Base-by-base conservation (phyloP, 2,329 filamentous ascomycete species). In the Magnaporthiopsis incrustans region DNA sequence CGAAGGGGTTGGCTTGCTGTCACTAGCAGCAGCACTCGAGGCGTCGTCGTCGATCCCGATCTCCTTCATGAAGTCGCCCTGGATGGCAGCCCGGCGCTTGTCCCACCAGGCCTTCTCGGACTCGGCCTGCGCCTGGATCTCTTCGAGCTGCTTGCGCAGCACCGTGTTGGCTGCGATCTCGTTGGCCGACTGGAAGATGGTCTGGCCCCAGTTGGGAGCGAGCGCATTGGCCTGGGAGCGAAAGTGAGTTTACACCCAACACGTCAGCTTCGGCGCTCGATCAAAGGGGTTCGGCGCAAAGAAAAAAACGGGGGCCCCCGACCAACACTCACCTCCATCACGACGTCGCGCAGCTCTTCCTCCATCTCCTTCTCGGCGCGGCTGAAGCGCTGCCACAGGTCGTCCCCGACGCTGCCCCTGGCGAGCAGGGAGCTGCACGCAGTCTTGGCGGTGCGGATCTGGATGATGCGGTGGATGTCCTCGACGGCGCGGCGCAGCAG, bases 301-400 rank as follows among this genome's bases (percentile, higher is more conserved):
- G n/a, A 26, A 44, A n/a, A 7, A 25, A 26, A 3, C 26, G 26
- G 4, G 0, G 57, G 1, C 18, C 22, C 26, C 5, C 4, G 18
- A 60, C 18, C 14, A 22, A 5, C 44, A 5, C 53, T 70, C 82
- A 96, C 92, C 87, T 98, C 94, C 70, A 88, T 85, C 44, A 98
- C 92, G 30, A 98, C 94, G 77, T 99, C 95, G 71, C 91, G 86
- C 67, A 99, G 82, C 78, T 99, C 95, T 69, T 92, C 91, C 78
- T 99, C 93, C 82, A 98, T 96, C 78, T 99, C 95, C 80, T 96
- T 93, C 84, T 99, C 95, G 0, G 94, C 95, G 62, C 92, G 85
- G 77, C 88, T 78, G 76, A 98, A 97, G 56, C 94, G 84, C 80
- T 97, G 91, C 90, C 92, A 97, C 69, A 99, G 78, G 76, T 99